phyloP scores from a whole-genome alignment of 768 basidiomycete species.

The Mycena albidolilacea region DNA sequence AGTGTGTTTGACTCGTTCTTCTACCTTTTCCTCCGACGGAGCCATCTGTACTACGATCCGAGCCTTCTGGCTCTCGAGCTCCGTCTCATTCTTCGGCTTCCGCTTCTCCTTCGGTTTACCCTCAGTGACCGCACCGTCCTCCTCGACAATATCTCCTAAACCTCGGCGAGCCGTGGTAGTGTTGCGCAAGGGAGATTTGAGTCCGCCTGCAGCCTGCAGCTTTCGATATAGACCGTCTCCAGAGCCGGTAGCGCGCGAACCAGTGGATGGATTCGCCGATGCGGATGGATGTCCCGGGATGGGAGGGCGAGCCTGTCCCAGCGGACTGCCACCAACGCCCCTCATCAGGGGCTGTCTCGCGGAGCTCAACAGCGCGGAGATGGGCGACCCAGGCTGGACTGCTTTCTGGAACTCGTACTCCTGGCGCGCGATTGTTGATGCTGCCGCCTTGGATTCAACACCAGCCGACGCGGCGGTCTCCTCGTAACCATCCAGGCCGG shows the following conservation, averaged over 20 bases:
- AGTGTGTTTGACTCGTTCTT: slow-evolving; percentile 43
- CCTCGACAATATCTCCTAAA: slow-evolving; percentile 61
- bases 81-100: slow-evolving; percentile 69
- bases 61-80: slow-evolving; percentile 92
- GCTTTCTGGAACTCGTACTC: slow-evolving; percentile 98
- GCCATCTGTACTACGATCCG: slow-evolving; percentile 96
- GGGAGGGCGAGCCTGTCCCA: slow-evolving; percentile 37
- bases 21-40: slow-evolving; percentile 57
- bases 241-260: slow-evolving; percentile 23
- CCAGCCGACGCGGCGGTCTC: slow-evolving; percentile 50
- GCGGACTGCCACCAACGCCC: slow-evolving; percentile 56
- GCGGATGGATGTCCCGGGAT: slow-evolving; percentile 32
- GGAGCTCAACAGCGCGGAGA: slow-evolving; percentile 90
- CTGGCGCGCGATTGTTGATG: slow-evolving; percentile 80
- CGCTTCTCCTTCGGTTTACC: slow-evolving; percentile 51
- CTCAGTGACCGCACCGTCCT: slow-evolving; percentile 49
- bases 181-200: slow-evolving; percentile 69
- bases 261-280: slow-evolving; percentile 30
- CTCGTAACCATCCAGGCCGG: slow-evolving; percentile 77
- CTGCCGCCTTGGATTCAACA: slow-evolving; percentile 55
- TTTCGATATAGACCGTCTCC: slow-evolving; percentile 47
- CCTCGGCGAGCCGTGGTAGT: slow-evolving; percentile 55
- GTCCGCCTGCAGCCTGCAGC: slow-evolving; percentile 64
- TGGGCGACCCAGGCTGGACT: slow-evolving; percentile 95
- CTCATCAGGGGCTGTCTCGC: slow-evolving; percentile 91